Base-by-base conservation (phyloP, 192 early-diverging fungal genomes). In the Radiomyces spectabilis region DNA sequence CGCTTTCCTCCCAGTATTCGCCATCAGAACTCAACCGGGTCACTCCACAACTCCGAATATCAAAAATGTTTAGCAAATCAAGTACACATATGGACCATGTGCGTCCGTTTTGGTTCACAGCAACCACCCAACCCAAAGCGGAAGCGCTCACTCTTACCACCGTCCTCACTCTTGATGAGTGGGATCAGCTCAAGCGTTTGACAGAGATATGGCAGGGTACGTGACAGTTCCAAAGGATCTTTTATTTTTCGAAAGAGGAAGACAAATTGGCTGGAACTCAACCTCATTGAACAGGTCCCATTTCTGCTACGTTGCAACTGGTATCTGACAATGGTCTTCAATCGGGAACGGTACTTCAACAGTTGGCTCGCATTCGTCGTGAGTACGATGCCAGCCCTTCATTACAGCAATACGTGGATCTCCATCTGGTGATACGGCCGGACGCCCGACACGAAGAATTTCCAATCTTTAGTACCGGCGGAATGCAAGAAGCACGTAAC, bases 221-320 rank as follows among this genome's bases (percentile, higher is more conserved):
- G 16, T 12, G 10, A 27, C 16, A 7, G 53, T 4, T 30, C 13
- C 13, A 16, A 1, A 12, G 29, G 8, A 22, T 55, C 29, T 59
- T 54, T 57, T 49, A 16, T 18, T 33, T 47, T 51, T 57, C 15
- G 19, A 22, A 15, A 13, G n/a, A 9, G 30, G 30, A 13, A n/a
- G n/a, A n/a, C n/a, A n/a, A n/a, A n/a, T n/a, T n/a, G n/a, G n/a
- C n/a, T n/a, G n/a, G n/a, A n/a, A n/a, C n/a, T n/a, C n/a, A n/a
- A n/a, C n/a, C n/a, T n/a, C n/a, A n/a, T n/a, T n/a, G n/a, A n/a
- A 10, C 49, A 71, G 75, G 75, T 10, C 71, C 76, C 1, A 72
- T 78, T 10, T 74, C 72, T 2, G 76, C 65, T 4, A 58, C 69
- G 21, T 31, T 78, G 35, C 73, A 74, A 18, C 47, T 78, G 15